Percentiles rank a stretch among this genome's conserved stretches.
These are phyloP conservation scores for Dendryphion nanum DNA, from an alignment of 2,329 filamentous ascomycete species.

Conservation along the genomic window DNA sequence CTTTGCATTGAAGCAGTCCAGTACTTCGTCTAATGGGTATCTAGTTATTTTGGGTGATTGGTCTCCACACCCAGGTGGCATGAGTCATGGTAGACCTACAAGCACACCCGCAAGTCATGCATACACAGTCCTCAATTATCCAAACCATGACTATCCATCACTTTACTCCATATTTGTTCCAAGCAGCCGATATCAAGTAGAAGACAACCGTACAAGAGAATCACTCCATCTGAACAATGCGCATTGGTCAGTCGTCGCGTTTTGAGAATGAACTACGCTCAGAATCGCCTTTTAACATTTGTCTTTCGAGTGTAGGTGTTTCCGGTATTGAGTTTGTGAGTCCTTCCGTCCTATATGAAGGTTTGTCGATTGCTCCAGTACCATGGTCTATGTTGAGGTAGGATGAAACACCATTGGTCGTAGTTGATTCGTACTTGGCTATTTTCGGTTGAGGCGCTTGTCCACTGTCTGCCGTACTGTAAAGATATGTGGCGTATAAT, in stretches of 20 bases:
- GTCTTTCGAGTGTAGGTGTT: conserved; percentile 21
- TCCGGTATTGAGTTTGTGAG: conserved; percentile 16
- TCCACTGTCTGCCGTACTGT: conserved; percentile 64
- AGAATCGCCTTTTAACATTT: conserved; percentile 4
- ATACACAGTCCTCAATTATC: no score
- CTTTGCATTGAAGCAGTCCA: no score
- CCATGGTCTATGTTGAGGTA: conserved; percentile 18
- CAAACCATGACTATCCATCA: no score
- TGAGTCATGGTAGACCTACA: no score
- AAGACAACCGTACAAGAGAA: no score
- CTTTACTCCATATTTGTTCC: no score
- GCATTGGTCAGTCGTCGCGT: conserved; percentile 26
- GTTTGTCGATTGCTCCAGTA: conserved; percentile 6
- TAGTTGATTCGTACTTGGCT: conserved; percentile 74
- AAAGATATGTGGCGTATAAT: conserved; percentile 79
- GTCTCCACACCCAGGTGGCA: no score
- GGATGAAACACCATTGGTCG: conserved; percentile 47
- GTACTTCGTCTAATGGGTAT: no score
- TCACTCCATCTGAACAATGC: no score
- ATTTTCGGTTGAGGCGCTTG: conserved; percentile 64
- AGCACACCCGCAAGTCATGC: no score
- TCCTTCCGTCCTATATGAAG: conserved; percentile 12
- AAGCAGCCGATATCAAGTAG: no score
- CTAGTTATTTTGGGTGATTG: no score
- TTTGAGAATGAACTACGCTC: conserved; percentile 16